Base-by-base conservation (phyloP, 176 grass and related monocot genomes). In the Elymus sibiricus region DNA sequence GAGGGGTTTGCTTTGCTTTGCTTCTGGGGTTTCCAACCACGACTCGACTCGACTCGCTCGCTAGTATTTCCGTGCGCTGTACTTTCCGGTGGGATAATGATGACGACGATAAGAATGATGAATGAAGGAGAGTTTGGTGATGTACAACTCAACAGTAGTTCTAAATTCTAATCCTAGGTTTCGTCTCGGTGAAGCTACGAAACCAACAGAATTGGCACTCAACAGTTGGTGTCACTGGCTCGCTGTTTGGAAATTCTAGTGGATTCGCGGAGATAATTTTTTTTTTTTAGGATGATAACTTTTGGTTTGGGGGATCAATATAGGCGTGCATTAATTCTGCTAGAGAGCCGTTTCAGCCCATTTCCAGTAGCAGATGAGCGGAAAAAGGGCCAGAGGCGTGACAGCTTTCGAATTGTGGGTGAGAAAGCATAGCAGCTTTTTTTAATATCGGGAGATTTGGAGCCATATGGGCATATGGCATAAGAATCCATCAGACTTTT, bases 51-150 rank as follows among this genome's bases (percentile, higher is more conserved):
- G 49, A 53, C 16, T 6, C 49, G 16, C 16, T 53, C 27, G 72
- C 79, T 56, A 65, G 74, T 87, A 80, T 79, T 90, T 90, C 74
- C 10, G 80, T 87, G 84, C 56, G 84, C 74, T 87, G 79, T 78
- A 63, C 51, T 53, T 76, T 35, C 15, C 21, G 5, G 63, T 51
- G 62, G 64, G 55, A 71, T 25, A 35, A 75, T 81, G 82, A 75
- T 44, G 87, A 40, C 10, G 65, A 62, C 0, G 74, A 70, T 10
- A 24, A 47, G 39, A 70, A 79, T 64, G 65, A 25, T 13, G 3
- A 26, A 26, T 25, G 60, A 26, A 27, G 11, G 1, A 27, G n/a
- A 28, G 62, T 64, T 58, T 22, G 55, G 19, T 22, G 37, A 43
- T 61, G 84, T 21, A 40, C 38, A 63, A 19, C 43, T 40, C 58